These are phyloP conservation scores for Flaveria trinervia DNA, from an alignment of 129 eudicot genomes.

Conservation along the genomic window DNA sequence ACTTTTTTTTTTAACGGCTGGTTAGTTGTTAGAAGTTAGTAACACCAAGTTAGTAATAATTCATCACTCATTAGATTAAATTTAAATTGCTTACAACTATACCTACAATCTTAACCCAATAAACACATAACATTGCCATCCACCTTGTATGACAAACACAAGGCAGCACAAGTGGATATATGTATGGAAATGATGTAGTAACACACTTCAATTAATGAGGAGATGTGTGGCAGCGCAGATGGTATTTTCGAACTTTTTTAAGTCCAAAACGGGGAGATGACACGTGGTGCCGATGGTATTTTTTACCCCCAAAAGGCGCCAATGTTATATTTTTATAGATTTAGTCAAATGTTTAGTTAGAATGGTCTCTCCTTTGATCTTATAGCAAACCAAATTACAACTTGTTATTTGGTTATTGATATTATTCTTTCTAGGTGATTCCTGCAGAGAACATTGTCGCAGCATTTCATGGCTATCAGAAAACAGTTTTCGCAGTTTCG, in stretches of 20 bases:
- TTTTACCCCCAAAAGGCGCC: not conserved
- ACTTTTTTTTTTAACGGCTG: too few relatives aligned
- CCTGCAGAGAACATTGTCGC: slow-evolving; percentile 97
- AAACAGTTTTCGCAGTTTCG: slow-evolving; percentile 79
- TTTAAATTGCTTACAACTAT: not conserved
- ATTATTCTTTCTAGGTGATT: slow-evolving; percentile 60
- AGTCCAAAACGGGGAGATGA: not conserved
- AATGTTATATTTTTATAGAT: not conserved
- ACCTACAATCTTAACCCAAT: not conserved
- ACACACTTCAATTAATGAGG: not conserved
- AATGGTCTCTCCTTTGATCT: not conserved
- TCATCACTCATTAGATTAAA: not conserved
- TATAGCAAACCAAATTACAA: slow-evolving; percentile 4
- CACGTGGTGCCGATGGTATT: not conserved
- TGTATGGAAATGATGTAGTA: too few relatives aligned
- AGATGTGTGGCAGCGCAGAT: not conserved
- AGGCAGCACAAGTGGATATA: too few relatives aligned
- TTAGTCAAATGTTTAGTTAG: not conserved
- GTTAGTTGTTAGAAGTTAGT: too few relatives aligned
- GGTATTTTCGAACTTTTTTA: not conserved
- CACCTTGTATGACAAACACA: not conserved
- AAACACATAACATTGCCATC: not conserved
- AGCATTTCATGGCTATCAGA: slow-evolving; percentile 72
- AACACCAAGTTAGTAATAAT: too few relatives aligned
- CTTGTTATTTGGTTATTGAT: slow-evolving; percentile 19